Conservation (phyloP, 2,329 filamentous ascomycete species). For the Aspergillus arachidicola region DNA sequence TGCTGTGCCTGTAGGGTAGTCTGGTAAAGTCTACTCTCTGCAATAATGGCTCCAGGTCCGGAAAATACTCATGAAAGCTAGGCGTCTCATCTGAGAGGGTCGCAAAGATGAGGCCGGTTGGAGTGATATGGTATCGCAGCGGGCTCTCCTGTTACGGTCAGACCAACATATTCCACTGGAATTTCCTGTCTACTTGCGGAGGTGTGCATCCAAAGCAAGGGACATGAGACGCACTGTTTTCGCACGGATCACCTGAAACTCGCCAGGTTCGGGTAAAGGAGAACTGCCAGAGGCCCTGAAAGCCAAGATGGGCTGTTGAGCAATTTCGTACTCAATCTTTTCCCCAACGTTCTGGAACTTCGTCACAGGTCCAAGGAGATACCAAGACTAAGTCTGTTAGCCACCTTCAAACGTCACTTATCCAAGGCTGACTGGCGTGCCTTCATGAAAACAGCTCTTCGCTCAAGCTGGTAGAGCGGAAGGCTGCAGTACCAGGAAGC, state of each 20-base stretch:
- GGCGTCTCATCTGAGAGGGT: conserved; percentile 53
- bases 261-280: conserved; percentile 31
- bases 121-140: conserved; percentile 47
- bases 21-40: conserved; percentile 57
- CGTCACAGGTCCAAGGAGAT: conserved; percentile 56
- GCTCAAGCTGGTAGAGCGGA: conserved; percentile 54
- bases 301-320: conserved; percentile 48
- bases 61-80: conserved; percentile 57
- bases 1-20: conserved; percentile 54
- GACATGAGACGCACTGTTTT: conserved; percentile 31
- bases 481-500: conserved; percentile 56
- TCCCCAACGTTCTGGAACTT: conserved; percentile 47
- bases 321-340: conserved; percentile 54
- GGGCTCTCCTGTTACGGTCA: conserved; percentile 18
- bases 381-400: conserved; percentile 50
- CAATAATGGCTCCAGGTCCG: conserved; percentile 53
- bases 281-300: conserved; percentile 37
- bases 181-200: not conserved
- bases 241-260: conserved; percentile 44
- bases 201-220: not conserved
- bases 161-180: not conserved
- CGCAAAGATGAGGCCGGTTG: conserved; percentile 57
- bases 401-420: not conserved
- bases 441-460: conserved; percentile 54
- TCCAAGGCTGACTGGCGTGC: conserved; percentile 24